Evolutionary conservation across 257 asterid species (phyloP), one percentile per base, ranked within the genome.

Genomic region (Datura wrightii): DNA sequence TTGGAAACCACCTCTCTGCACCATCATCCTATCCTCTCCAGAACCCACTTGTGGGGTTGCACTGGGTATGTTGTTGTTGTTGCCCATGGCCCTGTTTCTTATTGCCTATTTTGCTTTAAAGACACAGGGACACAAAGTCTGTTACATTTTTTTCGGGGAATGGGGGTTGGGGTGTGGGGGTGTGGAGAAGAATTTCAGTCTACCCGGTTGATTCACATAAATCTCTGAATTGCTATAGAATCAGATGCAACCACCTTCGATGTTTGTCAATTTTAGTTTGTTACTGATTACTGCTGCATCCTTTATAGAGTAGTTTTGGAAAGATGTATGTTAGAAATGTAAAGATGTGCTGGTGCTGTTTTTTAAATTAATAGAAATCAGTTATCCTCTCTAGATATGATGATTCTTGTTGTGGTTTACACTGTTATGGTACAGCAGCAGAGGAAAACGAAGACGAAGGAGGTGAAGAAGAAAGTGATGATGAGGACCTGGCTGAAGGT

Each of bases 401-500:
- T 78, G 52, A 55, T 52, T 78, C 63, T 14, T 52, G 34, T 78
- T 78, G 82, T 76, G 44, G 82, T 0, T 67, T 76, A 31, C 62
- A 50, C 46, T 52, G 31, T 52, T 34, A 14, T 78, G 62, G 72
- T 15, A 74, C 85, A 89, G 92, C 70, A 84, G 80, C 66, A 60
- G 90, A 79, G 66, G 89, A 80, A 72, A 46, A 56, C 52, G 82
- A 62, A 48, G 65, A 16, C 65, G 89, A 86, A 60, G 90, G 79
- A 42, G 91, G 53, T 79, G 89, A 91, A 88, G 92, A 89, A 56
- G 94, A 88, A 80, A 91, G 93, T 67, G 96, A 91, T 83, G 91
- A 79, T 83, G 99, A 91, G 85, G 97, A 93, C 37, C 87, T 86
- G 54, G 93, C 87, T 89, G 98, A 94, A 71, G 99, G 92, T 39